Percentiles rank a stretch among this genome's conserved stretches.
Evolutionary conservation across 768 basidiomycete species (phyloP).

Genomic region (Rhodotorula kratochvilovae): DNA sequence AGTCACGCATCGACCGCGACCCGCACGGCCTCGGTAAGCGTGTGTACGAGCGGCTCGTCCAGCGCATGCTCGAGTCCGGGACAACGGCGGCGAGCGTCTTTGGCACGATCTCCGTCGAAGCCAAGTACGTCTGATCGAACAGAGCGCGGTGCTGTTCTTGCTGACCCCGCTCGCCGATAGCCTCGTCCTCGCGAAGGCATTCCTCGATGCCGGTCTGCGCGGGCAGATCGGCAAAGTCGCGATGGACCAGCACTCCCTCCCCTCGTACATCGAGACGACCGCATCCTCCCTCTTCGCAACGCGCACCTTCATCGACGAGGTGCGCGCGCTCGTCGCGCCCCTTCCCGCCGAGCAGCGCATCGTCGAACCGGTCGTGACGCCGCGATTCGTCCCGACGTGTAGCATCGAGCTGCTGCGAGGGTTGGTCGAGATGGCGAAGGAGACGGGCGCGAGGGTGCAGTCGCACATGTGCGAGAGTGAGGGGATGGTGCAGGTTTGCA

Average conservation of each 20-base stretch:
- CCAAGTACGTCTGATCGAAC: slow-evolving; percentile 67
- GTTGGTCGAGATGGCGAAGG: slow-evolving; percentile 57
- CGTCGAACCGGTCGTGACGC: slow-evolving; percentile 77
- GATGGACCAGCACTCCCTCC: slow-evolving; percentile 64
- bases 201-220: slow-evolving; percentile 67
- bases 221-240: slow-evolving; percentile 85
- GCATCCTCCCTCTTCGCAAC: slow-evolving; percentile 56
- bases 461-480: slow-evolving; percentile 77
- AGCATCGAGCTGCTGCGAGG: slow-evolving; percentile 64
- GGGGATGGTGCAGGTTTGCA: slow-evolving; percentile 71
- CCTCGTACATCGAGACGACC: slow-evolving; percentile 58
- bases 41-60: slow-evolving; percentile 66
- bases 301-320: slow-evolving; percentile 57
- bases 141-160: neutral
- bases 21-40: slow-evolving; percentile 55
- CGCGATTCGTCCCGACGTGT: slow-evolving; percentile 85
- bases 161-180: slow-evolving; percentile 49
- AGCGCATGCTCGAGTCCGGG: slow-evolving; percentile 65
- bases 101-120: slow-evolving; percentile 74
- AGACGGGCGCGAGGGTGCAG: slow-evolving; percentile 59
- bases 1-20: slow-evolving; percentile 66
- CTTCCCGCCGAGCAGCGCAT: slow-evolving; percentile 55
- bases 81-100: slow-evolving; percentile 74
- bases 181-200: slow-evolving; percentile 68
- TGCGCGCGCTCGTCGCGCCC: slow-evolving; percentile 50